Percentiles rank a stretch among this genome's conserved stretches.
These are phyloP conservation scores for Aechmea fasciata DNA, from an alignment of 176 grass and related monocot genomes.

Conservation along the genomic window DNA sequence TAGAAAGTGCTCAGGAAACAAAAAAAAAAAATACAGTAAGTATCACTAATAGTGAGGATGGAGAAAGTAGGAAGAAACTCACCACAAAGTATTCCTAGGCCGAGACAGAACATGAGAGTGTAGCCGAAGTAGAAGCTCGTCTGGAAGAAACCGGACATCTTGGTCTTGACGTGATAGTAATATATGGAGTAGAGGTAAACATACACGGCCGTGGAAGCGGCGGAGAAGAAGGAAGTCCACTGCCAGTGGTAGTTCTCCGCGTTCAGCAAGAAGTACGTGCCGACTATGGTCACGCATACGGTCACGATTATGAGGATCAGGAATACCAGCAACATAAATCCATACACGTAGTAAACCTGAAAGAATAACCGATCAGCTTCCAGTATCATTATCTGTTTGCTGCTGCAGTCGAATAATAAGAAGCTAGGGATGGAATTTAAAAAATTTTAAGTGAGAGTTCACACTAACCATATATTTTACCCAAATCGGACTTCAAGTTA, in stretches of 20 bases:
- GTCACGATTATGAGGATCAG: conserved; percentile 89
- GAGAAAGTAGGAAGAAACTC: conserved; percentile 19
- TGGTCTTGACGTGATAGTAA: conserved; percentile 94
- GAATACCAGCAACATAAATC: conserved; percentile 93
- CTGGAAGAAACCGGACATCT: conserved; percentile 98
- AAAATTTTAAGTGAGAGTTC: not conserved
- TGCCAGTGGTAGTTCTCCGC: conserved; percentile 98
- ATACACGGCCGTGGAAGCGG: conserved; percentile 86
- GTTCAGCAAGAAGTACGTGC: conserved; percentile 94
- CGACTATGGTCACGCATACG: conserved; percentile 87
- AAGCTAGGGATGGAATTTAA: not conserved
- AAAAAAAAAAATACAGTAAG: not conserved
- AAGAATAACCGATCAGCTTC: conserved; percentile 26
- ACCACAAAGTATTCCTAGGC: conserved; percentile 93
- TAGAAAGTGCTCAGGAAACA: not conserved
- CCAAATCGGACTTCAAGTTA: too few relatives aligned
- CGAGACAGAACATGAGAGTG: conserved; percentile 92
- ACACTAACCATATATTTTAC: too few relatives aligned
- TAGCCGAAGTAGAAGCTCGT: conserved; percentile 97
- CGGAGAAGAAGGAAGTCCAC: conserved; percentile 97
- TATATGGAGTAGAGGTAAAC: conserved; percentile 94
- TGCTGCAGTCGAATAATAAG: not conserved
- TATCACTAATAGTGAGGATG: not conserved
- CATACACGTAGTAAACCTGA: conserved; percentile 96
- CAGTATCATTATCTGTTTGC: not conserved